Evolutionary conservation across 495 filamentous ascomycete species (phyloP).

Genomic region (Aspergillus coremiiformis): DNA sequence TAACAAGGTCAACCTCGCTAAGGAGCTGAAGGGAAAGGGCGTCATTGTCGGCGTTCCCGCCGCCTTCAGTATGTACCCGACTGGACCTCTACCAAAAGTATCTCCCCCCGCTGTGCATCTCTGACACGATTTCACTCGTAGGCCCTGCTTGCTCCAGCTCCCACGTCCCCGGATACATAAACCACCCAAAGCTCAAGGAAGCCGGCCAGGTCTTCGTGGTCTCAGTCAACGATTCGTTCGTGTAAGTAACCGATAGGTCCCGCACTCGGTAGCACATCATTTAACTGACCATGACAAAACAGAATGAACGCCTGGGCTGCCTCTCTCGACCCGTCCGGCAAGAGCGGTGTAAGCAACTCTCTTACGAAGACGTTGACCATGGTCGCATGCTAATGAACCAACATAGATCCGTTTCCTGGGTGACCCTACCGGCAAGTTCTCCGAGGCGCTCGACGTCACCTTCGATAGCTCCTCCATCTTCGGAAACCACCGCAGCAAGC

Average conservation of each 20-base stretch:
- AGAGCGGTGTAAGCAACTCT: slow-evolving; percentile 61
- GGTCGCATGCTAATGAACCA: background rate
- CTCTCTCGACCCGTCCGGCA: slow-evolving; percentile 60
- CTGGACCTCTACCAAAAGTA: background rate
- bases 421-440: slow-evolving; percentile 78
- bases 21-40: slow-evolving; percentile 64
- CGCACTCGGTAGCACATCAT: background rate
- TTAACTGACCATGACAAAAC: slow-evolving; percentile 1
- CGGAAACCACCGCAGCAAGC: slow-evolving; percentile 76
- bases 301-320: slow-evolving; percentile 85
- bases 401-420: slow-evolving; percentile 77
- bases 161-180: slow-evolving; percentile 78
- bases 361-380: background rate
- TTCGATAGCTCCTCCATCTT: slow-evolving; percentile 84
- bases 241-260: slow-evolving; percentile 48
- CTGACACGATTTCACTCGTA: slow-evolving; percentile 16
- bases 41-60: slow-evolving; percentile 87
- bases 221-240: slow-evolving; percentile 91
- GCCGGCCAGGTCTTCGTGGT: slow-evolving; percentile 82
- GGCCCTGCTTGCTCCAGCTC: slow-evolving; percentile 68
- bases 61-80: slow-evolving; percentile 60
- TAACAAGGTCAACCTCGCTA: slow-evolving; percentile 78
- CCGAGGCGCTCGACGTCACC: slow-evolving; percentile 71
- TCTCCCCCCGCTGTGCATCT: slow-evolving; percentile 1
- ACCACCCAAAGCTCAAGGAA: slow-evolving; percentile 60